Evolutionary conservation across 768 basidiomycete species (phyloP).

Genomic region (Rhodosporidiobolus odoratus): DNA sequence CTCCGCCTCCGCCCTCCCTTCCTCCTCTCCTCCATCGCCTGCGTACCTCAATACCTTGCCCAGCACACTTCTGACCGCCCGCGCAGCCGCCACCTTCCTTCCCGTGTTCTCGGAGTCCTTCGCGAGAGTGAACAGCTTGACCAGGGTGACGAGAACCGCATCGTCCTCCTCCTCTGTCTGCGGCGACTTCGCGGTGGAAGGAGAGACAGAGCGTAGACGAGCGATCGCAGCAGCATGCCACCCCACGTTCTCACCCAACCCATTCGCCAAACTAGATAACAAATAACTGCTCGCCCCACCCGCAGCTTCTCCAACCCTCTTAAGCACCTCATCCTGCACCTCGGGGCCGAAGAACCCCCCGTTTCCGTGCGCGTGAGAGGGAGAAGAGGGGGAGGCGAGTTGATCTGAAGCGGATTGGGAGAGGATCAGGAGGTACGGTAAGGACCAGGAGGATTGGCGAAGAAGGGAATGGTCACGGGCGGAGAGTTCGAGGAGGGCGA

Average conservation of each 20-base stretch:
- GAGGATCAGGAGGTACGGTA: conserved; percentile 66
- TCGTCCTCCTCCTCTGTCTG: conserved; percentile 2
- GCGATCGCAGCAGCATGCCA: conserved; percentile 51
- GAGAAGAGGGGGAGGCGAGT: conserved; percentile 32
- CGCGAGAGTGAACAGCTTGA: not conserved
- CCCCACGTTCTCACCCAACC: too few species aligned
- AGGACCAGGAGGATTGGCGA: conserved; percentile 59
- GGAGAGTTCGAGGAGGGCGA: conserved; percentile 27
- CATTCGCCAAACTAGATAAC: conserved; percentile 53
- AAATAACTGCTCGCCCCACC: conserved; percentile 54
- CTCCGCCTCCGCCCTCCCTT: conserved; percentile 64
- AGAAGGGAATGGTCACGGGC: conserved; percentile 55
- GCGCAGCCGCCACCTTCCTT: conserved; percentile 56
- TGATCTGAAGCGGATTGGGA: conserved; percentile 43
- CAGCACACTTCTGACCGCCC: conserved; percentile 61
- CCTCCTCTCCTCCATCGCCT: conserved; percentile 59
- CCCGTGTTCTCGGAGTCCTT: conserved; percentile 14
- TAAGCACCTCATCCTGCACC: conserved; percentile 28
- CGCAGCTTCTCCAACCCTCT: conserved; percentile 8
- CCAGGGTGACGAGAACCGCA: conserved; percentile 42
- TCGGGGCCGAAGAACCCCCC: conserved; percentile 38
- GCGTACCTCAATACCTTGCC: conserved; percentile 54
- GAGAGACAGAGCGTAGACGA: conserved; percentile 22
- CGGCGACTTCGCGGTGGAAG: not conserved
- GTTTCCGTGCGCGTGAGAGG: conserved; percentile 2